Base-by-base conservation (phyloP, 2,329 filamentous ascomycete species). In the Waltergamsia citrina region DNA sequence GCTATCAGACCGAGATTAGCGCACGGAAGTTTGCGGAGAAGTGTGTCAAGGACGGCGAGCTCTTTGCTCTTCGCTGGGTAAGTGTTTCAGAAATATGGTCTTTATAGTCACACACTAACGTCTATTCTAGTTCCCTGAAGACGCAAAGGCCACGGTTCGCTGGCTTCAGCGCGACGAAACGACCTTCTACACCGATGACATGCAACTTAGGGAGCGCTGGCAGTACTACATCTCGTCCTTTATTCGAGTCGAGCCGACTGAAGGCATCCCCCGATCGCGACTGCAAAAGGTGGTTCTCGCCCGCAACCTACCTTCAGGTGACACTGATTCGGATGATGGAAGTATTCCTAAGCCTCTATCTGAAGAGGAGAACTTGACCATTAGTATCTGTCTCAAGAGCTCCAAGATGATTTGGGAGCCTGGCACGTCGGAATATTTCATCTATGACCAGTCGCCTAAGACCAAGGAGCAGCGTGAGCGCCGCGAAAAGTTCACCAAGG, bases 211-310 rank as follows among this genome's bases (percentile, higher is more conserved):
- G 37, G 79, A 86, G 41, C 71, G 78, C 25, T 98, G 92, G 92
- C 85, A 90, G 47, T 94, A 93, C 62, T 98, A 98, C 54, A 85
- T 94, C 37, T 88, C 90, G 14, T 87, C 88, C 0, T 96, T 84
- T 57, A 84, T 86, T 44, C 85, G 86, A 42, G 74, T 88, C 17
- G 86, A 94, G 50, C 84, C 85, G 3, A 98, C 92, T 0, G 85
- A 92, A 57, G 84, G 84, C 11, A 71, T 92, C 3, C 63, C 71
- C 6, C 67, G 78, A 32, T 69, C 70, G 6, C 74, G 72, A 31
- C 68, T 86, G 48, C 74, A 72, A 41, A 81, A 78, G 58, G 71
- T 77, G 5, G 75, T 87, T 38, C 66, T 90, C 12, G 71, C 75
- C 33, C 79, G 83, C 38, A 88, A 84, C 53, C 62, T 86, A 24